phyloP scores from a whole-genome alignment of 306 rosid genomes.

The Fagus sylvatica region DNA sequence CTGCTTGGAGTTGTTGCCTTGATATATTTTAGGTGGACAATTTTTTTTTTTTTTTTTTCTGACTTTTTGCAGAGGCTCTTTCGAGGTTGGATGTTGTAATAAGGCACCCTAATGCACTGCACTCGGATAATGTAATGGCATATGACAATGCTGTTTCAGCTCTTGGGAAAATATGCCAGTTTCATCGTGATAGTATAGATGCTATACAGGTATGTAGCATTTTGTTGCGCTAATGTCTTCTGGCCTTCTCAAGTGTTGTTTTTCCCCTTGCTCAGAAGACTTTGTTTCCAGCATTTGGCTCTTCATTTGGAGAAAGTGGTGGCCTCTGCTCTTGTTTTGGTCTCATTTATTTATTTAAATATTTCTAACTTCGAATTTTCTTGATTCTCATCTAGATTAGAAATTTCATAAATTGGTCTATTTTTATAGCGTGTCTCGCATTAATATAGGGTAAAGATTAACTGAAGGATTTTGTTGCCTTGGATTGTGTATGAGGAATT shows the following conservation, averaged over 20 bases:
- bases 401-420: too few relatives aligned
- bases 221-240: conserved; percentile 11
- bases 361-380: too few relatives aligned
- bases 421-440: neutral
- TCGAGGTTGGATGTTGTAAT: conserved; percentile 84
- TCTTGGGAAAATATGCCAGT: conserved; percentile 87
- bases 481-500: neutral
- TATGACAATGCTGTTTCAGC: conserved; percentile 98
- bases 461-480: neutral
- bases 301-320: neutral
- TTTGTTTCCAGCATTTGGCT: neutral
- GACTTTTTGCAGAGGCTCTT: conserved; percentile 76
- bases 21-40: conserved; percentile 5
- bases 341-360: neutral
- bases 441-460: neutral
- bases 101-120: conserved; percentile 76
- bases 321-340: neutral
- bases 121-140: conserved; percentile 83
- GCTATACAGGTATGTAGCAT: conserved; percentile 69
- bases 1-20: conserved; percentile 1
- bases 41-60: conserved; percentile 3
- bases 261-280: neutral
- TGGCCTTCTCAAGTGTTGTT: neutral
- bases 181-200: conserved; percentile 88
- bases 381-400: too few relatives aligned